These are phyloP conservation scores for Apiotrichum brassicae DNA, from an alignment of 1,284 basidiomycete genomes.

Conservation along the genomic window DNA sequence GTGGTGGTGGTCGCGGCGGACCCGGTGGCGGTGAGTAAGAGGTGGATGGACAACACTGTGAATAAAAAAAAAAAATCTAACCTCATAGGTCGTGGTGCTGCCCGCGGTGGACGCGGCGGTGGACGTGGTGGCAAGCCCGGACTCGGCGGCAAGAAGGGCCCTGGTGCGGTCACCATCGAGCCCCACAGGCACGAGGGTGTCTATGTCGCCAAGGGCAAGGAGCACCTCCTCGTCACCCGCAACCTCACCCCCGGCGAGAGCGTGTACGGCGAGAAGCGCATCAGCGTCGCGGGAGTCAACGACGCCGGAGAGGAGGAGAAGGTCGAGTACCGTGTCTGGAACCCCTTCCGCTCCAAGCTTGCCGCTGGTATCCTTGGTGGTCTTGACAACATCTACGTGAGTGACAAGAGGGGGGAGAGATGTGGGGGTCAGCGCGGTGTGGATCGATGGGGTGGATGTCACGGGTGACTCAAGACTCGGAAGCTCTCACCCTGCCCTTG, in stretches of 20 bases:
- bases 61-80: not conserved
- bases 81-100: constrained; percentile 30
- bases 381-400: constrained; percentile 77
- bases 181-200: constrained; percentile 92
- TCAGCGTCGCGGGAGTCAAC: constrained; percentile 66
- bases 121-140: constrained; percentile 48
- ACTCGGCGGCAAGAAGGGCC: constrained; percentile 61
- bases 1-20: constrained; percentile 22
- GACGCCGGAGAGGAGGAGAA: constrained; percentile 66
- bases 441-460: too few species aligned
- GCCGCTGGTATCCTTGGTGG: constrained; percentile 96
- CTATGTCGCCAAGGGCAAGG: constrained; percentile 87
- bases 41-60: too few species aligned
- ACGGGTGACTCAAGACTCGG: not conserved
- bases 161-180: constrained; percentile 82
- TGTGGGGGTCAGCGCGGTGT: not conserved
- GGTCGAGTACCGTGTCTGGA: constrained; percentile 98
- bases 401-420: constrained; percentile 7
- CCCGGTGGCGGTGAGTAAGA: constrained; percentile 29
- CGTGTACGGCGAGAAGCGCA: constrained; percentile 97
- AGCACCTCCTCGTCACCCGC: constrained; percentile 94
- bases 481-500: too few species aligned
- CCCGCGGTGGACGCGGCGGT: constrained; percentile 50
- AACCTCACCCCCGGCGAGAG: constrained; percentile 96
- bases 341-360: constrained; percentile 95